Conservation (phyloP, 176 grass and related monocot genomes). For the Eleusine coracana region DNA sequence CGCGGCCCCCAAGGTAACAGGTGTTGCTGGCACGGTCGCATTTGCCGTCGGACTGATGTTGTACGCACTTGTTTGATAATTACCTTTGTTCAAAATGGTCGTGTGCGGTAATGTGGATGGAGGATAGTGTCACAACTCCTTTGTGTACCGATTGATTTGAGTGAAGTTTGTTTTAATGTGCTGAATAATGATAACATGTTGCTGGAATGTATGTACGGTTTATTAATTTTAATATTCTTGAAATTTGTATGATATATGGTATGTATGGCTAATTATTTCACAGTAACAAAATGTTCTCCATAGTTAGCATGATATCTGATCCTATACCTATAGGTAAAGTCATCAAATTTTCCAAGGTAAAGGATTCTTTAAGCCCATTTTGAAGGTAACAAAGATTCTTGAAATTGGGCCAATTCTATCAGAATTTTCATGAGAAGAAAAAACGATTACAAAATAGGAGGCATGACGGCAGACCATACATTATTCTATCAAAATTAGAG, state of each 20-base stretch:
- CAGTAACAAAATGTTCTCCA: background rate
- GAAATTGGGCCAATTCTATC: no score
- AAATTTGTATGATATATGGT: no score
- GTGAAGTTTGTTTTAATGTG: constrained; percentile 7
- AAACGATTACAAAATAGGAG: no score
- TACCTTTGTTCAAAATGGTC: constrained; percentile 10
- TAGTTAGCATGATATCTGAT: background rate
- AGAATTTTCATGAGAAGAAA: no score
- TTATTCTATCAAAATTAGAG: background rate
- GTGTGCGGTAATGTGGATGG: background rate
- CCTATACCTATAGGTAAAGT: background rate
- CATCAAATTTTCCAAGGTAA: background rate
- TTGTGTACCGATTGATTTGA: constrained; percentile 8
- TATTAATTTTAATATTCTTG: background rate
- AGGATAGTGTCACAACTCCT: background rate
- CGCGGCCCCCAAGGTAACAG: constrained; percentile 35
- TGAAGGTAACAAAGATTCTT: background rate
- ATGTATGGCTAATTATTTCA: no score
- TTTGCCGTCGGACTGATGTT: constrained; percentile 45
- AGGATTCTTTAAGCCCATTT: background rate
- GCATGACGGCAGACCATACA: no score
- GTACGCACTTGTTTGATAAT: constrained; percentile 51
- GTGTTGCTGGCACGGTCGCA: constrained; percentile 50
- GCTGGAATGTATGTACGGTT: background rate
- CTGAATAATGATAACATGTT: constrained; percentile 6